phyloP scores from a whole-genome alignment of 176 grass and related monocot genomes.

The Areca catechu region DNA sequence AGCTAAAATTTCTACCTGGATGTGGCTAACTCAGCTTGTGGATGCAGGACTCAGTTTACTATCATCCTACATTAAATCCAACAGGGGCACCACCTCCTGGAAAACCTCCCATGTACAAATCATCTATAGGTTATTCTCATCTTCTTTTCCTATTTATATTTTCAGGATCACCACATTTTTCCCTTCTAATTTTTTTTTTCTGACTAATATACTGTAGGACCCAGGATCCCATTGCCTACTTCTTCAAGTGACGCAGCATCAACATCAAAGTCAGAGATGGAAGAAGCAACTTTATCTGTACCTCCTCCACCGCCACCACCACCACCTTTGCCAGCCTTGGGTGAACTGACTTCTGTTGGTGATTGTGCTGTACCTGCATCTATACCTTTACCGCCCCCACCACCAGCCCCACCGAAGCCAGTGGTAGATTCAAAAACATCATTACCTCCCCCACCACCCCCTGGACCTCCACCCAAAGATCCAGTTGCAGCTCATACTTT shows the following conservation, averaged over 20 bases:
- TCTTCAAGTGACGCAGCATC: constrained; percentile 41
- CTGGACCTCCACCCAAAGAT: constrained; percentile 59
- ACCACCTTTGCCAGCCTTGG: constrained; percentile 1
- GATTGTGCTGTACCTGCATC: background rate
- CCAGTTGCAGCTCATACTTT: constrained; percentile 34
- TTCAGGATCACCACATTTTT: constrained; percentile 3
- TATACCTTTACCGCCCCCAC: constrained; percentile 6
- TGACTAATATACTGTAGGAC: constrained; percentile 35
- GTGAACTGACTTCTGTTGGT: constrained; percentile 1
- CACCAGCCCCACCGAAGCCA: constrained; percentile 5
- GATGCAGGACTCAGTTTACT: constrained; percentile 76
- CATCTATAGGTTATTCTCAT: constrained; percentile 54
- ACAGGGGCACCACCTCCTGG: constrained; percentile 81
- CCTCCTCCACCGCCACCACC: constrained; percentile 10
- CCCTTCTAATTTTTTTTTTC: constrained; percentile 17
- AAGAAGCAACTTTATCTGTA: constrained; percentile 28
- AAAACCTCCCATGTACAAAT: constrained; percentile 93
- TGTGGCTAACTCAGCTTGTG: no score
- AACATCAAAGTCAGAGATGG: constrained; percentile 54
- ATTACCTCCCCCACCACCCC: constrained; percentile 70
- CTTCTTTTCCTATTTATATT: constrained; percentile 15
- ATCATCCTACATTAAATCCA: constrained; percentile 82
- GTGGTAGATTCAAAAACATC: constrained; percentile 8
- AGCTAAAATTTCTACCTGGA: no score
- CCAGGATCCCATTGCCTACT: constrained; percentile 60